Base-by-base conservation (phyloP, 2,329 filamentous ascomycete species). In the Hypoxylon sp. region DNA sequence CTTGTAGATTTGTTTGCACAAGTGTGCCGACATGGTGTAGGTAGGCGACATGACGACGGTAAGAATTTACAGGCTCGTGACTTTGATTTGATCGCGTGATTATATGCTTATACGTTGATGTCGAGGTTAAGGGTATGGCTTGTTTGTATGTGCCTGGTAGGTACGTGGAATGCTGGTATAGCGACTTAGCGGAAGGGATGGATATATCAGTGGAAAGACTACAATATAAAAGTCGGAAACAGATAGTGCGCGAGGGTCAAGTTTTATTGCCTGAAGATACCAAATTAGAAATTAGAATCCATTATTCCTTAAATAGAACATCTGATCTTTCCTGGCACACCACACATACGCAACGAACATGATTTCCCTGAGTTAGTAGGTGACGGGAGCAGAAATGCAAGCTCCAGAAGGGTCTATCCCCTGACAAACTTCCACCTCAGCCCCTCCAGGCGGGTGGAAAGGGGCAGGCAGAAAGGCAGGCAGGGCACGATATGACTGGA, bases 21-120 rank as follows among this genome's bases (percentile, higher is more conserved):
- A 77, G 70, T 87, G 85, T 70, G 85, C 84, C 15, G 85, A 86
- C 81, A 87, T 86, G 67, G 85, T 87, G 78, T 87, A 85, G 37
- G 85, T 86, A 52, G 84, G 84, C 57, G 84, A 81, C 85, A 87
- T 87, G 41, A 67, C 78, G 66, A 54, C 20, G 49, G 13, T 37
- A 15, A 37, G 26, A 44, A 15, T 49, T 54, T 30, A 22, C 49
- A 34, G 46, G 46, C 53, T 52, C 52, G 62, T 50, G 53, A 51
- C 53, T 53, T 62, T 24, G 50, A 53, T 8, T 43, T 20, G n/a
- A 28, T 48, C 37, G 28, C 34, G 44, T 28, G 48, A 28, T 4
- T 26, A 30, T 56, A 32, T 8, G 17, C 46, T n/a, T 32, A 5
- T 63, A 47, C 48, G 48, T 24, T 11, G 54, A 22, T 24, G 20